Base-by-base conservation (phyloP, 805 yeast species). In the Starmerella stigmatis region DNA sequence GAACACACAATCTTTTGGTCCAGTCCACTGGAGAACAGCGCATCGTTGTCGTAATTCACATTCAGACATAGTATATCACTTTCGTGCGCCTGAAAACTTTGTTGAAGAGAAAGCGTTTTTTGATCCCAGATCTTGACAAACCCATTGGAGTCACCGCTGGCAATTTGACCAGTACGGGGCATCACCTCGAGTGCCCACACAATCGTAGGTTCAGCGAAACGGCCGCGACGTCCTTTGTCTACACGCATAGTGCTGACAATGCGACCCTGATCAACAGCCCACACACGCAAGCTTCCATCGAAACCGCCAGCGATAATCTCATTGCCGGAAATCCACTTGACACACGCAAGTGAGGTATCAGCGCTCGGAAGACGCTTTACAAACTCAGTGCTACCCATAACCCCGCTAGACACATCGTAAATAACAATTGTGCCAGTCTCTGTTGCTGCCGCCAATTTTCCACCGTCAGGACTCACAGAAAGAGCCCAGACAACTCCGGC, bases 101-200 rank as follows among this genome's bases (percentile, higher is more conserved):
- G 97, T 42, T 76, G 69, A 48, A 92, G 67, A 1, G 95, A 79
- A 54, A 78, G 78, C 54, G 76, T 79, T 39, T 75, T 72, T 51
- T 81, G 69, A 57, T 89, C 95, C 99, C 99, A 92, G 52, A 92
- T 74, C 63, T 89, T 89, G 43, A 92, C 75, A 8, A 83, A 72
- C 1, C 99, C 99, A 1, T 96, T 89, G 5, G 96, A 86, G 65
- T 92, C 99, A 44, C 97, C 98, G 49, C 86, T 78, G n/a, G 85
- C 94, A 47, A 92, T 73, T 61, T 86, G 94, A 44, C 75, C 70
- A 41, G 74, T 73, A 4, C 29, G 37, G 5, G 81, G 77, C 47
- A 88, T 65, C 26, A 78, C 78, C 36, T 72, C 55, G 1, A 92
- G 78, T 28, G 86, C 72, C 99, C 99, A 92, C 7, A 92, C 92